Evolutionary conservation across 352 stramenopile species (phyloP), one percentile per base, ranked within the genome.

Genomic region (Blastocystis sp.): DNA sequence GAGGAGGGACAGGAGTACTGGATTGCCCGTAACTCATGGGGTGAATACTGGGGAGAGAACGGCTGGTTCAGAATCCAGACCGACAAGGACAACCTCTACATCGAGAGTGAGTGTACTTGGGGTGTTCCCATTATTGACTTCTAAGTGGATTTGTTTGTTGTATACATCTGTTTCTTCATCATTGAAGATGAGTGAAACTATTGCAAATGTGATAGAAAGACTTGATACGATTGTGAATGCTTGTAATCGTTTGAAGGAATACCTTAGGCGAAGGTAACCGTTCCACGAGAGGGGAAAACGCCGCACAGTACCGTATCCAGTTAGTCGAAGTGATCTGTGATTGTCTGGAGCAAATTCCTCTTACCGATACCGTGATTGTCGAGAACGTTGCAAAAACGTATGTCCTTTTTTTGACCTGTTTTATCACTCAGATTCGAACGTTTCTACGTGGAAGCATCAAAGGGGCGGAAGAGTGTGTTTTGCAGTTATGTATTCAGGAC

Each of bases 11-110:
- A 94, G 73, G 95, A 97, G 90, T 97, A 97, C 90, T 97, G 93
- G 94, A 95, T 97, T 55, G 94, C 93, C 37, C 92, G 94, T 64
- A 97, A 97, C 91, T 95, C 92, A 63, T 97, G 94, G 94, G 94
- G 94, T 4, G 95, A 34, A 11, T 96, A 96, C 91, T 97, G 94
- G 94, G 94, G 94, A 39, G 94, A 96, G 90, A 93, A 97, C 54
- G 94, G 94, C 59, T 97, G 94, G 93, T 96, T 96, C 92, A 92
- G 93, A 75, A 96, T 97, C 68, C 87, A 93, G 76, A 96, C 95
- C 92, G 93, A 95, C 90, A 92, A 94, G 91, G 94, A 97, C 91
- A 96, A 96, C 90, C 89, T 96, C 59, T 93, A 92, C 50, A 96
- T 96, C 73, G 94, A 96, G 90, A 88, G 93, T 6, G 29, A 39